These are phyloP conservation scores for Ilex asprella DNA, from an alignment of 257 asterid genomes.

Conservation along the genomic window DNA sequence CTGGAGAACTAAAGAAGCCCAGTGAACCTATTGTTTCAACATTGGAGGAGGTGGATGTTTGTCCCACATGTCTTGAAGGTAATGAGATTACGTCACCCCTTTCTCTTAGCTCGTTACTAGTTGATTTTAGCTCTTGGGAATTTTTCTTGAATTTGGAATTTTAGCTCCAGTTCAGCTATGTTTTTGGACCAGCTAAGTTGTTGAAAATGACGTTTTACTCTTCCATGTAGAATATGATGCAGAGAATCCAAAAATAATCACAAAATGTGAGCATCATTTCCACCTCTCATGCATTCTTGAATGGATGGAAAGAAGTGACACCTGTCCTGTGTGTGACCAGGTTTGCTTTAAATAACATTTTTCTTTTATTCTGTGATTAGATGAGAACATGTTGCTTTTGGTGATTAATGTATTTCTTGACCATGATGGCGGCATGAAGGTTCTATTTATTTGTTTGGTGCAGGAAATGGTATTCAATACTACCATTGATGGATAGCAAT, in stretches of 20 bases:
- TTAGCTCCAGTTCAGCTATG: not conserved
- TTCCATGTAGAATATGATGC: constrained; percentile 64
- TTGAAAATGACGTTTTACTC: constrained; percentile 7
- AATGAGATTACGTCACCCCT: constrained; percentile 4
- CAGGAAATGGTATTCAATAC: constrained; percentile 1
- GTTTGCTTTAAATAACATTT: constrained; percentile 21
- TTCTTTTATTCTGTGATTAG: not conserved
- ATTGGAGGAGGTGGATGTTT: constrained; percentile 70
- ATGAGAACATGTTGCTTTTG: constrained; percentile 6
- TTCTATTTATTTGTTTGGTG: not conserved
- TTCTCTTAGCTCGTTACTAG: not conserved
- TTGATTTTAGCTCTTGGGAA: not conserved
- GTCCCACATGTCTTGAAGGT: constrained; percentile 98
- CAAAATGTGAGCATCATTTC: constrained; percentile 88
- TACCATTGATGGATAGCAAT: not conserved
- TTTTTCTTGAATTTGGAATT: no score
- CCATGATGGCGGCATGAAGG: constrained; percentile 6
- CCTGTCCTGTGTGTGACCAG: constrained; percentile 89
- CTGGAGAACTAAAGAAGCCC: constrained; percentile 56
- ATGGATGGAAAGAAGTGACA: constrained; percentile 97
- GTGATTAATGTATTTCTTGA: constrained; percentile 2
- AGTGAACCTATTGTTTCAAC: constrained; percentile 25
- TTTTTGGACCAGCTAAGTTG: constrained; percentile 5
- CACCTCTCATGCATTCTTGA: constrained; percentile 91
- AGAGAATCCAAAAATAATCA: constrained; percentile 78